phyloP scores from a whole-genome alignment of 768 basidiomycete species.

The Tricholoma terreum region DNA sequence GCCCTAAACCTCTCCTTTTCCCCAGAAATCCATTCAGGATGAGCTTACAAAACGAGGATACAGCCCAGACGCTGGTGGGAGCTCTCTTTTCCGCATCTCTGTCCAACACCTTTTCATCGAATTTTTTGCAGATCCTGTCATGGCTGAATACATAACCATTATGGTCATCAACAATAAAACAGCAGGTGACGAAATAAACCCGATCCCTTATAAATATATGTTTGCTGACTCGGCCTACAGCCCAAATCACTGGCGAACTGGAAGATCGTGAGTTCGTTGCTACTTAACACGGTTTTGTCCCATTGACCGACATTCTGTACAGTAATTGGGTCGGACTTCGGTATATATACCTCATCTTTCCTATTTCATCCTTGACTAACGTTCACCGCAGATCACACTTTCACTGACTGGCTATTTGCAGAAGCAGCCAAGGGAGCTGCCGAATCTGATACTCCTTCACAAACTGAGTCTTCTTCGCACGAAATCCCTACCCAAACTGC shows the following conservation, averaged over 20 bases:
- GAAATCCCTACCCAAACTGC: conserved; percentile 29
- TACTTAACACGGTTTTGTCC: neutral
- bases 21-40: conserved; percentile 74
- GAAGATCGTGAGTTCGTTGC: conserved; percentile 61
- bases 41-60: conserved; percentile 74
- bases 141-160: conserved; percentile 94
- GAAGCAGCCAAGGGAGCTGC: conserved; percentile 72
- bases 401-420: conserved; percentile 86
- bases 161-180: conserved; percentile 95
- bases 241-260: conserved; percentile 84
- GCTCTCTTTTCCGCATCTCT: conserved; percentile 13
- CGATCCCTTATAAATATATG: neutral
- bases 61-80: conserved; percentile 72
- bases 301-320: conserved; percentile 5
- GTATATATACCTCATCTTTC: conserved; percentile 39
- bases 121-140: conserved; percentile 65
- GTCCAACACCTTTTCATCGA: neutral
- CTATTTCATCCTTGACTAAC: conserved; percentile 16
- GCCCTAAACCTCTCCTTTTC: conserved; percentile 9
- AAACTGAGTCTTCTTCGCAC: conserved; percentile 34
- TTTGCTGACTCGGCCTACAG: conserved; percentile 36
- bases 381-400: conserved; percentile 57
- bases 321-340: conserved; percentile 82
- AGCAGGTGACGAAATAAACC: conserved; percentile 41
- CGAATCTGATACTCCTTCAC: conserved; percentile 43